Evolutionary conservation across 305 asterid genomes (phyloP).

Genomic region (Solanum chacoense): DNA sequence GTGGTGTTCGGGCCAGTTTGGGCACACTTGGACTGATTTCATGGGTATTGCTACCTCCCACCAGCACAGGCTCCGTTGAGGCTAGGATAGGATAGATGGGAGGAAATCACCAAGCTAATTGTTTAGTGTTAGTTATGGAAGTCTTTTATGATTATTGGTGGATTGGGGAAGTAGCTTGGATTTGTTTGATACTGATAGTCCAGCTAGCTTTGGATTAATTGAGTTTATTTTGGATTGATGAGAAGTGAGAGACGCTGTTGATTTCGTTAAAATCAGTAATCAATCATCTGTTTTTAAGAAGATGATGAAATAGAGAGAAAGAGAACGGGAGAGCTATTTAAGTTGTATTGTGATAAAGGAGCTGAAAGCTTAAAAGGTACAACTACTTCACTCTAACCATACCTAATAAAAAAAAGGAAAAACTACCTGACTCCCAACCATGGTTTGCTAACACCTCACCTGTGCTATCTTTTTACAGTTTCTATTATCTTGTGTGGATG

Average conservation of each 20-base stretch:
- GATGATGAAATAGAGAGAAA: background rate
- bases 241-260: background rate
- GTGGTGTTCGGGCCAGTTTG: background rate
- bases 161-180: background rate
- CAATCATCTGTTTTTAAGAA: background rate
- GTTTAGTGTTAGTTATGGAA: background rate
- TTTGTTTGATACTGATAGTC: background rate
- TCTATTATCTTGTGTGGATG: background rate
- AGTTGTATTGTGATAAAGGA: background rate
- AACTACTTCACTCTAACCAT: background rate
- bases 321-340: background rate
- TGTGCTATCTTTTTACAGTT: background rate
- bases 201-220: background rate
- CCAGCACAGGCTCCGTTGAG: background rate
- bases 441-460: background rate
- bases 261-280: background rate
- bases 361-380: background rate
- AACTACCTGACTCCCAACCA: background rate
- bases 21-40: background rate
- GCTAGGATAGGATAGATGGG: background rate
- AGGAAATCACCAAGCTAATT: background rate
- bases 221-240: background rate
- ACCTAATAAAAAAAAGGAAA: background rate
- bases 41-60: background rate
- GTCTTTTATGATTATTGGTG: background rate